phyloP scores from a whole-genome alignment of 208 protist species.

The Trypanosoma brucei region DNA sequence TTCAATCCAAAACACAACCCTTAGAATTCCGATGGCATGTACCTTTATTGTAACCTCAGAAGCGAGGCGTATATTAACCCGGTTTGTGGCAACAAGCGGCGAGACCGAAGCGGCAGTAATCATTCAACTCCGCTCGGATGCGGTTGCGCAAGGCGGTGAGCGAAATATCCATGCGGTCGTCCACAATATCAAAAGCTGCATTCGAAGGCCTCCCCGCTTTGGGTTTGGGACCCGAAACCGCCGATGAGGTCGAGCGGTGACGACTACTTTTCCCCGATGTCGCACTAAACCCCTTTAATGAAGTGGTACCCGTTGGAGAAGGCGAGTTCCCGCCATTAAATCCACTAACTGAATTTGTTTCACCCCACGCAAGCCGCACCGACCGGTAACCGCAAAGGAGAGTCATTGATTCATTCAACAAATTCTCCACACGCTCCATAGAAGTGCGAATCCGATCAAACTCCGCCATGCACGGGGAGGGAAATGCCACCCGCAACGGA shows the following conservation, averaged over 20 bases:
- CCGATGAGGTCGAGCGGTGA: neutral
- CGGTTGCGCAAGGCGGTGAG: conserved; percentile 46
- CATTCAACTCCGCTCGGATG: conserved; percentile 62
- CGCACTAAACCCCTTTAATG: neutral
- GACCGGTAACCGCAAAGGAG: conserved; percentile 43
- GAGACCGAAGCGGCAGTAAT: conserved; percentile 42
- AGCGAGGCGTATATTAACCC: too few species aligned
- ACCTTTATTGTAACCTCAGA: too few species aligned
- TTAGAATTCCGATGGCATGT: too few species aligned
- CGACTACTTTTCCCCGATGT: conserved; percentile 2
- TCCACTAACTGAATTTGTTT: neutral
- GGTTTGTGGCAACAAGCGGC: neutral
- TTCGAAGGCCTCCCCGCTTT: conserved; percentile 13
- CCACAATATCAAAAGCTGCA: conserved; percentile 24
- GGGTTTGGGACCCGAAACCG: conserved; percentile 6
- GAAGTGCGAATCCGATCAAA: conserved; percentile 18
- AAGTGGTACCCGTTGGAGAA: too few species aligned
- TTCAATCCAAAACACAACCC: too few species aligned
- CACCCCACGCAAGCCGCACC: neutral
- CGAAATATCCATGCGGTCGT: conserved; percentile 36
- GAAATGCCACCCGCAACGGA: neutral
- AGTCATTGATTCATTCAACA: conserved; percentile 40
- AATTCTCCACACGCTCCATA: conserved; percentile 47
- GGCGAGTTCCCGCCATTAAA: too few species aligned
- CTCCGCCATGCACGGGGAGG: neutral